A percentile compares a stretch with the other conserved stretches of the same genome.
Conservation (phyloP, 1,139 yeast species). For the Meyerozyma carpophila region DNA sequence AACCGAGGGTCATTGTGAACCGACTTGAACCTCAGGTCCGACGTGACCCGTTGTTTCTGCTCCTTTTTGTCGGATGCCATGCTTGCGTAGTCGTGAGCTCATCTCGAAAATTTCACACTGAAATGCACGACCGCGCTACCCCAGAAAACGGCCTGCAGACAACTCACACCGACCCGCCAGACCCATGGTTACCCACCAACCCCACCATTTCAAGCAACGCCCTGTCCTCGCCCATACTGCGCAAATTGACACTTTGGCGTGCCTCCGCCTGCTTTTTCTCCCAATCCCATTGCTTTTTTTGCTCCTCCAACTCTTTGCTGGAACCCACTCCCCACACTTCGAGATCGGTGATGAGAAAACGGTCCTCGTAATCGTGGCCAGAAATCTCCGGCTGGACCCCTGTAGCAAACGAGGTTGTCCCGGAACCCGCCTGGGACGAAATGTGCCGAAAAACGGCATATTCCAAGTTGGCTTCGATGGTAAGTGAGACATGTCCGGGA, state of each 20-base stretch:
- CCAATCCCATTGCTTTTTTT: conserved; percentile 82
- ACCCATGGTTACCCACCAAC: conserved; percentile 63
- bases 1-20: conserved; percentile 89
- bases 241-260: conserved; percentile 63
- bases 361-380: conserved; percentile 54
- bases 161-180: conserved; percentile 53
- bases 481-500: conserved; percentile 73
- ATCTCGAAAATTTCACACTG: conserved; percentile 1
- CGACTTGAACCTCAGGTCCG: conserved; percentile 71
- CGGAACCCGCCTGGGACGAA: conserved; percentile 34
- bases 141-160: conserved; percentile 1
- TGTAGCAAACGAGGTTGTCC: conserved; percentile 22
- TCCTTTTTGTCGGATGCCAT: conserved; percentile 21
- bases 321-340: conserved; percentile 94
- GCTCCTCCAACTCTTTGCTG: conserved; percentile 68
- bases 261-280: conserved; percentile 81
- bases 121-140: not conserved
- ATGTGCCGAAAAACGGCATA: conserved; percentile 74
- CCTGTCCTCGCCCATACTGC: conserved; percentile 70
- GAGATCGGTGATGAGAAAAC: conserved; percentile 66
- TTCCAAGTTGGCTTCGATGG: conserved; percentile 73
- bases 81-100: not conserved
- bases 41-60: conserved; percentile 32
- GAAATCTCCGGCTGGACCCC: conserved; percentile 17
- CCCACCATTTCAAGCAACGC: conserved; percentile 93